Evolutionary conservation across 192 early-diverging fungal species (phyloP).

Genomic region (Backusella macrospora): DNA sequence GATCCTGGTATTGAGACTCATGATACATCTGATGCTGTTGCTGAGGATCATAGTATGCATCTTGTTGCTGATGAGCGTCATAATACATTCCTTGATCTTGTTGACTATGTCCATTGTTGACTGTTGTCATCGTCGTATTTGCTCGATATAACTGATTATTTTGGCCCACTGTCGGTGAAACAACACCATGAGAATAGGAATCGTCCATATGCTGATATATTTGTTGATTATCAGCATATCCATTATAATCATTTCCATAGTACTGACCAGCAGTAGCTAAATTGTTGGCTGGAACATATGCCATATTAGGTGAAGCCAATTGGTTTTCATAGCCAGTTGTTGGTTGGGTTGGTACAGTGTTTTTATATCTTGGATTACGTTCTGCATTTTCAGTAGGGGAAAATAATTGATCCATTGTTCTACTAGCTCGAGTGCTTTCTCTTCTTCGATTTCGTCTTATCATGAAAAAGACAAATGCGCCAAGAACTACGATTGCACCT

Average conservation of each 20-base stretch:
- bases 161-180: neutral
- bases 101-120: neutral
- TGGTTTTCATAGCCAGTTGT: neutral
- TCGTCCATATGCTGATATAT: conserved; percentile 5
- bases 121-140: neutral
- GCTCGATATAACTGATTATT: neutral
- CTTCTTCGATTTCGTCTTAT: conserved; percentile 15
- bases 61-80: conserved; percentile 11
- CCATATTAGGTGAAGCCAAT: neutral
- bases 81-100: conserved; percentile 11
- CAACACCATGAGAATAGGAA: conserved; percentile 1
- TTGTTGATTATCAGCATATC: conserved; percentile 2
- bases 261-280: conserved; percentile 1
- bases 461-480: conserved; percentile 13
- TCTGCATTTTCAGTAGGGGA: conserved; percentile 2
- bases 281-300: conserved; percentile 7
- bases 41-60: neutral
- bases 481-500: conserved; percentile 9
- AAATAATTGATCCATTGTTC: conserved; percentile 15
- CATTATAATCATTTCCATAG: conserved; percentile 1
- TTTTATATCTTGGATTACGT: neutral
- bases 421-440: conserved; percentile 20
- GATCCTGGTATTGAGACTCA: conserved; percentile 11
- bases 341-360: neutral
- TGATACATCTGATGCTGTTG: conserved; percentile 8